Conservation (phyloP, 176 grass and related monocot species). For the Pontederia paniculata region DNA sequence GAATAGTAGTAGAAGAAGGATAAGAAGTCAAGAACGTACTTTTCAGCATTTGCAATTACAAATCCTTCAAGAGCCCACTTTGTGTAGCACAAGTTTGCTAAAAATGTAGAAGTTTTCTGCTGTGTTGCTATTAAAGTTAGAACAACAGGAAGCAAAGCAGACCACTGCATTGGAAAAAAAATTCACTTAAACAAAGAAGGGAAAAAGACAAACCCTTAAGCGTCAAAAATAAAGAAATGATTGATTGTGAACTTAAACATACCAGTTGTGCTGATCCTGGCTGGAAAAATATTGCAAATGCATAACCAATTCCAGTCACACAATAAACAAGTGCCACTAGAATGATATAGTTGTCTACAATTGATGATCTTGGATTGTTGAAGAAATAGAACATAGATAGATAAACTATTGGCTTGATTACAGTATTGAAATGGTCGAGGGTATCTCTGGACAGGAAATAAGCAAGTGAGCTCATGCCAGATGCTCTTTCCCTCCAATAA, state of each 20-base stretch:
- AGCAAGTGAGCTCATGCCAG: conserved; percentile 63
- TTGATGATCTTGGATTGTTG: conserved; percentile 72
- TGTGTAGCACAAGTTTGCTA: conserved; percentile 56
- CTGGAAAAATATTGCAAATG: conserved; percentile 74
- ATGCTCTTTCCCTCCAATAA: conserved; percentile 68
- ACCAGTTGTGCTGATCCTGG: conserved; percentile 65
- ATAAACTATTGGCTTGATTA: conserved; percentile 69
- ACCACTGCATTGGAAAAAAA: conserved; percentile 37
- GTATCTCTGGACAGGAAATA: conserved; percentile 66
- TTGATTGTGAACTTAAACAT: not conserved
- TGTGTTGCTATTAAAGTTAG: conserved; percentile 62
- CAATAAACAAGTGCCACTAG: conserved; percentile 47
- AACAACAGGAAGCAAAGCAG: conserved; percentile 55
- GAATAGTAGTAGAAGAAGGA: not conserved
- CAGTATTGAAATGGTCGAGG: conserved; percentile 63
- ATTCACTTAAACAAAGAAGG: not conserved
- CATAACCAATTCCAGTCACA: conserved; percentile 61
- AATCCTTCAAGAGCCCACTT: conserved; percentile 70
- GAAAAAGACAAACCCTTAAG: not conserved
- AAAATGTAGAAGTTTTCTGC: conserved; percentile 36
- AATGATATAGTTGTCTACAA: conserved; percentile 51
- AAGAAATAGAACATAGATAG: conserved; percentile 90
- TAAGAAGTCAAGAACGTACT: conserved; percentile 19
- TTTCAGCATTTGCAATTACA: conserved; percentile 55
- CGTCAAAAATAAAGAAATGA: not conserved